Percentiles rank a stretch among this genome's conserved stretches.
Conservation (phyloP, 176 grass and related monocot species). For the Puccinellia tenuiflora region DNA sequence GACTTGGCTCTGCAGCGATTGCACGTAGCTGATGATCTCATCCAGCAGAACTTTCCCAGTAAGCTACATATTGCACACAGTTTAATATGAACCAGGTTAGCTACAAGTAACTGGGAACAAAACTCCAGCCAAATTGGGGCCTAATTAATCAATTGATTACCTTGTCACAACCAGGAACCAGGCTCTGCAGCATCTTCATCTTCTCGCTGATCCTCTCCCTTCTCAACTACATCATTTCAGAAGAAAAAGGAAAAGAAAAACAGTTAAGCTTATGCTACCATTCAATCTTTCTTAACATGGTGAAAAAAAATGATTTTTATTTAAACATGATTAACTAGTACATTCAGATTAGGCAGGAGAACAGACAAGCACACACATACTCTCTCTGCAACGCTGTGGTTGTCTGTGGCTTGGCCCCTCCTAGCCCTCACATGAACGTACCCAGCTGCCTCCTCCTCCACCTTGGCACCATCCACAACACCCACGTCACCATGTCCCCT, state of each 20-base stretch:
- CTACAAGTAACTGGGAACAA: not conserved
- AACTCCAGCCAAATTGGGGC: not conserved
- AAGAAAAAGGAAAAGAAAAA: not conserved
- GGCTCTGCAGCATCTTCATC: conserved; percentile 33
- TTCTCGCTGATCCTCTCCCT: conserved; percentile 23
- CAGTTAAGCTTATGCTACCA: not conserved
- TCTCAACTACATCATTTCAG: conserved; percentile 5
- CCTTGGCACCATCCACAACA: conserved; percentile 11
- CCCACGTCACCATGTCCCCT: not conserved
- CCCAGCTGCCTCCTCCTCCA: conserved; percentile 14
- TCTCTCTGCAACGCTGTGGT: conserved; percentile 29
- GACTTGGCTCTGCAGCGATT: conserved; percentile 32
- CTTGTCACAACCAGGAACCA: conserved; percentile 38
- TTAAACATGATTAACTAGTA: not conserved
- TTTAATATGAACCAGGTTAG: not conserved
- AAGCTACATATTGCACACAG: not conserved
- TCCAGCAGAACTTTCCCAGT: conserved; percentile 17
- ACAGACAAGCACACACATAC: not conserved
- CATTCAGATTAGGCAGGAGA: not conserved
- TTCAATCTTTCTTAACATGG: not conserved
- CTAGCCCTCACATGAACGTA: conserved; percentile 32
- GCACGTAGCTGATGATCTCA: conserved; percentile 23
- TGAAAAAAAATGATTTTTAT: not conserved
- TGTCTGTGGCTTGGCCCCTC: conserved; percentile 32
- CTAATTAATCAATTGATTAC: not conserved